Conservation (phyloP, 495 filamentous ascomycete species). For the Penicillium riverlandense region DNA sequence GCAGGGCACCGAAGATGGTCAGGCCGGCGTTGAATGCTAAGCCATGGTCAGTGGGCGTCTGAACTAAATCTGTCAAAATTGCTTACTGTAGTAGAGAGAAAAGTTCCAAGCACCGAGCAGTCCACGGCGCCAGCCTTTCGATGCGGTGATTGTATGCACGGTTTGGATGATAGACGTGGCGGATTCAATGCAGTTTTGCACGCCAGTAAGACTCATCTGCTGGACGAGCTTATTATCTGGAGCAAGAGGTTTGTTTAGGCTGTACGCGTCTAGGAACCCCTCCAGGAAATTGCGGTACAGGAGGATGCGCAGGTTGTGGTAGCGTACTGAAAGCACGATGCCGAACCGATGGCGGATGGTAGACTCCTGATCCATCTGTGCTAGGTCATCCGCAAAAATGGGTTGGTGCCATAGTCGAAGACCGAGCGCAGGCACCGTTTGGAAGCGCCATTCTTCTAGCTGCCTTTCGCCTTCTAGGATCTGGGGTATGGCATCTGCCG, state of each 20-base stretch:
- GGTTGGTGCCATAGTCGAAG: slow-evolving; percentile 1
- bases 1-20: slow-evolving; percentile 21
- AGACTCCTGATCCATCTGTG: background rate
- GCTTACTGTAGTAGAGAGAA: slow-evolving; percentile 26
- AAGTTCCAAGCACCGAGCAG: slow-evolving; percentile 33
- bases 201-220: slow-evolving; percentile 18
- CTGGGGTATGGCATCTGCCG: slow-evolving; percentile 1
- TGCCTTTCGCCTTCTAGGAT: slow-evolving; percentile 3
- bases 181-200: slow-evolving; percentile 25
- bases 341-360: slow-evolving; percentile 3
- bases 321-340: slow-evolving; percentile 6
- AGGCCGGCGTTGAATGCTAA: slow-evolving; percentile 30
- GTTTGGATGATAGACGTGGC: slow-evolving; percentile 25
- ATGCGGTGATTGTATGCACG: slow-evolving; percentile 18
- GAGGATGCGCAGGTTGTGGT: slow-evolving; percentile 6
- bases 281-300: slow-evolving; percentile 3
- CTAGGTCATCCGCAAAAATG: slow-evolving; percentile 1
- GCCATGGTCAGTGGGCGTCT: background rate
- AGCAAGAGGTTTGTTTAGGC: background rate
- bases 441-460: slow-evolving; percentile 1
- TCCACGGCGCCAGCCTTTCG: slow-evolving; percentile 8
- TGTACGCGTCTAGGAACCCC: slow-evolving; percentile 5
- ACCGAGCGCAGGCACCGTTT: slow-evolving; percentile 6
- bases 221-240: slow-evolving; percentile 4
- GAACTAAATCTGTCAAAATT: background rate